These are phyloP conservation scores for Keqinozyma sinolaborantium DNA, from an alignment of 1,139 yeast species.

Conservation along the genomic window DNA sequence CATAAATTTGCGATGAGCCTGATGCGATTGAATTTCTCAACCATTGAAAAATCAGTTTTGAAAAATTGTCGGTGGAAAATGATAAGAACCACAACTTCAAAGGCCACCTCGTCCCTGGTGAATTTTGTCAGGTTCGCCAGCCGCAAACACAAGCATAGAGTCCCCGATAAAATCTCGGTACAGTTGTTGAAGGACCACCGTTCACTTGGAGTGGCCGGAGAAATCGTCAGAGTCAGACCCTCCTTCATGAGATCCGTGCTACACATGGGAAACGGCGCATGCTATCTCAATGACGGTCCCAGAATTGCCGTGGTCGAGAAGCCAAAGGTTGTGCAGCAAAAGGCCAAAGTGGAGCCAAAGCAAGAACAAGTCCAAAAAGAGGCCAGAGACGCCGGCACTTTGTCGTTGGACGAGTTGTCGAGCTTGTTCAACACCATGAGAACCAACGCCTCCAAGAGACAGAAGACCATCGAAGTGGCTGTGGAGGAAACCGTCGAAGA, in stretches of 20 bases:
- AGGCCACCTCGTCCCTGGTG: no score
- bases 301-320: conserved; percentile 57
- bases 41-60: background rate
- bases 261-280: conserved; percentile 70
- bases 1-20: background rate
- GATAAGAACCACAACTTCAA: no score
- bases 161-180: conserved; percentile 51
- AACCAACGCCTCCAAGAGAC: conserved; percentile 4
- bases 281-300: conserved; percentile 58
- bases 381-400: conserved; percentile 15
- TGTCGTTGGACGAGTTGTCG: conserved; percentile 40
- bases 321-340: conserved; percentile 7
- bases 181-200: conserved; percentile 70
- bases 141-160: conserved; percentile 4
- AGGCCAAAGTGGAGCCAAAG: conserved; percentile 6
- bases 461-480: conserved; percentile 2
- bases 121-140: conserved; percentile 5
- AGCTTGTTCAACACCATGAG: conserved; percentile 29
- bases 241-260: conserved; percentile 80
- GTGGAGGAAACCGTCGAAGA: conserved; percentile 6
- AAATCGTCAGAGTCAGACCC: conserved; percentile 73
- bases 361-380: conserved; percentile 5
- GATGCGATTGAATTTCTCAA: background rate
- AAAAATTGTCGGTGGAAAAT: no score
- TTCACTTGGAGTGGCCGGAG: conserved; percentile 62